These are phyloP conservation scores for Fusarium sp. DNA, from an alignment of 2,329 filamentous ascomycete genomes.

Conservation along the genomic window DNA sequence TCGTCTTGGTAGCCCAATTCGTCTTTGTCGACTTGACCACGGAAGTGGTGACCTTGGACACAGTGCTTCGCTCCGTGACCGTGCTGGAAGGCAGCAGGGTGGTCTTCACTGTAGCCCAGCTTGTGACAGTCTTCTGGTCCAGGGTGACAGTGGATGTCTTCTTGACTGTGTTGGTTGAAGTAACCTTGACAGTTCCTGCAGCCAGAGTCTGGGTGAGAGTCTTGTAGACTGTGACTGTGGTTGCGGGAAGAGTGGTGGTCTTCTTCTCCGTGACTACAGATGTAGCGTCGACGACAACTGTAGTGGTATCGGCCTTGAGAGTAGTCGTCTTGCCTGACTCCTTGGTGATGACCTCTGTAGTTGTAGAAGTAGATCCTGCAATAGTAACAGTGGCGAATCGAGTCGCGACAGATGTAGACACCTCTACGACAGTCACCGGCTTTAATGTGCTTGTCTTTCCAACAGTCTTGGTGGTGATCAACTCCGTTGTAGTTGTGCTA, in stretches of 20 bases:
- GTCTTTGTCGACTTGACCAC: conserved; percentile 25
- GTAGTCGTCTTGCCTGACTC: conserved; percentile 36
- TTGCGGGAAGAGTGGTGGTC: conserved; percentile 32
- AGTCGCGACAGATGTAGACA: conserved; percentile 20
- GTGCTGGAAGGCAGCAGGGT: conserved; percentile 37
- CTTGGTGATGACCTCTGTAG: conserved; percentile 22
- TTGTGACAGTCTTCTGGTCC: conserved; percentile 8
- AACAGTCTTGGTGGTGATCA: conserved; percentile 16
- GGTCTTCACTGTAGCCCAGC: conserved; percentile 38
- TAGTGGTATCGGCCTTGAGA: conserved; percentile 32
- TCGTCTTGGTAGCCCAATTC: conserved; percentile 24
- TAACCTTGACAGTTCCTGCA: conserved; percentile 21
- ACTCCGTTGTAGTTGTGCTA: conserved; percentile 21
- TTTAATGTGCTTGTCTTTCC: conserved; percentile 28
- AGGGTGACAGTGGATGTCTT: conserved; percentile 16
- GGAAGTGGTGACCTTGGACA: conserved; percentile 27
- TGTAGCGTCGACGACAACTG: conserved; percentile 19
- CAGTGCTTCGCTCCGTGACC: conserved; percentile 18
- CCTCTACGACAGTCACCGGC: conserved; percentile 13
- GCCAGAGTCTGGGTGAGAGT: conserved; percentile 14
- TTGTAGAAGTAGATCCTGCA: conserved; percentile 26
- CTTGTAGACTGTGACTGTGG: conserved; percentile 28
- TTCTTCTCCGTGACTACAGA: conserved; percentile 24
- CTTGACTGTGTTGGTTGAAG: conserved; percentile 21
- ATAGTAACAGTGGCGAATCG: conserved; percentile 17